These are phyloP conservation scores for Salix udensis DNA, from an alignment of 345 rosid genomes.

Conservation along the genomic window DNA sequence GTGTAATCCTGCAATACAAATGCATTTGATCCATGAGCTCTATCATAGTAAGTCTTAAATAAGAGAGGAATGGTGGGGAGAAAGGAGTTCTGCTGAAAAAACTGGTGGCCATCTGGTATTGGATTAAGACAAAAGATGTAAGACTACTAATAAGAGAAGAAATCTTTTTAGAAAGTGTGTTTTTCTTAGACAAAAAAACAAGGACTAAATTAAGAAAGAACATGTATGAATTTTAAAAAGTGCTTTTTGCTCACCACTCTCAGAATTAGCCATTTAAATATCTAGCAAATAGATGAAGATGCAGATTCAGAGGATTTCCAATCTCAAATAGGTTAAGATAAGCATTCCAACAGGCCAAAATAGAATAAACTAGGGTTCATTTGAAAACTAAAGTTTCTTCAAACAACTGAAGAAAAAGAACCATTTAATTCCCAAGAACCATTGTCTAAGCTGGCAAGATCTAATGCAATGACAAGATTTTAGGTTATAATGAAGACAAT, in stretches of 20 bases:
- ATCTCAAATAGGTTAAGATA: neutral
- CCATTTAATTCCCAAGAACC: neutral
- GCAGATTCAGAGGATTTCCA: neutral
- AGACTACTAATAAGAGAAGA: neutral
- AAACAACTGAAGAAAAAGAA: neutral
- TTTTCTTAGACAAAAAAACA: too few relatives aligned
- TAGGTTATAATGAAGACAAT: neutral
- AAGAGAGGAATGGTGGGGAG: neutral
- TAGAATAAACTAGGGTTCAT: neutral
- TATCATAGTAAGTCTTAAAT: neutral
- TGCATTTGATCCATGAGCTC: neutral
- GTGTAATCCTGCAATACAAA: constrained; percentile 41
- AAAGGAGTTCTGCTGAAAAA: neutral
- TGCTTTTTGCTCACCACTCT: neutral
- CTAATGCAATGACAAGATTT: neutral
- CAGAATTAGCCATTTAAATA: neutral
- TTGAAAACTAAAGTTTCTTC: neutral
- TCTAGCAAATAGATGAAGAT: neutral
- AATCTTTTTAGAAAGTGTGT: too few relatives aligned
- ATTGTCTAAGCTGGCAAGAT: neutral
- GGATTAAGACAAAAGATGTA: neutral
- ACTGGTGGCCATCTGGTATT: neutral
- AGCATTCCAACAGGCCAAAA: neutral
- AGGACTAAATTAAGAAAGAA: neutral
- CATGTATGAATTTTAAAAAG: neutral